Percentiles rank a stretch among this genome's conserved stretches.
These are phyloP conservation scores for Allium cepa DNA, from an alignment of 106 monocot genomes.

Conservation along the genomic window DNA sequence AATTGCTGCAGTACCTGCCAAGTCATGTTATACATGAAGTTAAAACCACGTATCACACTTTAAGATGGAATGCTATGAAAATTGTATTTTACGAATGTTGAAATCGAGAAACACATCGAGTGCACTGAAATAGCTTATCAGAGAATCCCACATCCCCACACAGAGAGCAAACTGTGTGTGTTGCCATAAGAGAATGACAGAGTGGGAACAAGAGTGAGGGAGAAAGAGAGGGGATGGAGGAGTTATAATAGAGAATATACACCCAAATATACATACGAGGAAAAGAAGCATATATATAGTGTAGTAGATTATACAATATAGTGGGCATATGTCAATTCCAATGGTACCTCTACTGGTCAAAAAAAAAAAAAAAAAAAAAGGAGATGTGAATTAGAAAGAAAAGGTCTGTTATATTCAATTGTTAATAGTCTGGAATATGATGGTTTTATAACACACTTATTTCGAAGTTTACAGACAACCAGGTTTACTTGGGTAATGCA, in stretches of 20 bases:
- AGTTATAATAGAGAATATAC: background rate
- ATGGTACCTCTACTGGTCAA: too few relatives aligned
- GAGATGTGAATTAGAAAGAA: too few relatives aligned
- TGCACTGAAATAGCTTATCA: constrained; percentile 62
- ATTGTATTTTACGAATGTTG: constrained; percentile 44
- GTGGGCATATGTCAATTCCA: too few relatives aligned
- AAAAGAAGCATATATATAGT: background rate
- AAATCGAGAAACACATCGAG: constrained; percentile 43
- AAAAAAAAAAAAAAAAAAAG: too few relatives aligned
- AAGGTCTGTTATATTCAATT: too few relatives aligned
- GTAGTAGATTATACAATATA: background rate
- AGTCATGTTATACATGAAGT: background rate
- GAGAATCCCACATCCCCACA: constrained; percentile 69
- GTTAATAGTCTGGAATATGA: too few relatives aligned
- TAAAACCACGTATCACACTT: background rate
- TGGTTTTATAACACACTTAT: too few relatives aligned
- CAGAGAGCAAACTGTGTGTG: constrained; percentile 42
- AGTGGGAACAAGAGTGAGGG: constrained; percentile 8
- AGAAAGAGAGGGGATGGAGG: constrained; percentile 2
- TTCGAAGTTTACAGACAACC: too few relatives aligned
- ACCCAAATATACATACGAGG: background rate
- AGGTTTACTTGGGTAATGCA: too few relatives aligned
- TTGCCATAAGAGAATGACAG: background rate
- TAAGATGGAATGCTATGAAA: background rate
- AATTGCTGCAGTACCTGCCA: constrained; percentile 54